phyloP scores from a whole-genome alignment of 192 early-diverging fungal genomes.

The Coemansia guatemalensis region DNA sequence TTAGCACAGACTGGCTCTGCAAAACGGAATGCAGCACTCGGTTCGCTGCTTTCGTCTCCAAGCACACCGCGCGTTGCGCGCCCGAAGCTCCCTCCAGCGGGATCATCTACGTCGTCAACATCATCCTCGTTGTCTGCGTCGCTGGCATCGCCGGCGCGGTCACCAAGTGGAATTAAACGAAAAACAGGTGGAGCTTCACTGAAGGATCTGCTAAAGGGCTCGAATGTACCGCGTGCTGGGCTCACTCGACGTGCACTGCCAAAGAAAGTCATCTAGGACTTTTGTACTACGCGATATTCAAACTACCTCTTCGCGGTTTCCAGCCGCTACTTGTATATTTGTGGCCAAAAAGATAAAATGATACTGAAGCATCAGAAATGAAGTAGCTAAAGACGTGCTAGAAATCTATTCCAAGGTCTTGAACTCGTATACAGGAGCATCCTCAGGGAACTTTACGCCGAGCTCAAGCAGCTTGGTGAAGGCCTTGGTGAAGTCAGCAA shows the following conservation, averaged over 20 bases:
- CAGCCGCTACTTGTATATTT: background rate
- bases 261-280: slow-evolving; percentile 15
- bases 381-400: background rate
- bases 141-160: slow-evolving; percentile 7
- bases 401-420: slow-evolving; percentile 52
- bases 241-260: slow-evolving; percentile 19
- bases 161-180: slow-evolving; percentile 9
- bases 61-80: slow-evolving; percentile 3
- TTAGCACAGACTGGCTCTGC: background rate
- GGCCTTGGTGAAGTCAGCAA: slow-evolving; percentile 84
- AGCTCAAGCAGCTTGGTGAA: slow-evolving; percentile 87
- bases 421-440: slow-evolving; percentile 68
- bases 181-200: slow-evolving; percentile 22
- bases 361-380: no score
- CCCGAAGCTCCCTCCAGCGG: slow-evolving; percentile 13
- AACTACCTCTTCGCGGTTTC: background rate
- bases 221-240: slow-evolving; percentile 33
- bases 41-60: slow-evolving; percentile 32
- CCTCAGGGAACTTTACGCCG: slow-evolving; percentile 71
- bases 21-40: slow-evolving; percentile 16
- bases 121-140: slow-evolving; percentile 17
- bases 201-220: slow-evolving; percentile 29
- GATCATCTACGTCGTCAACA: slow-evolving; percentile 17
- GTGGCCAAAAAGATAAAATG: no score
- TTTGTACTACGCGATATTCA: background rate